Base-by-base conservation (phyloP, 306 rosid species). In the Quercus mongolica region DNA sequence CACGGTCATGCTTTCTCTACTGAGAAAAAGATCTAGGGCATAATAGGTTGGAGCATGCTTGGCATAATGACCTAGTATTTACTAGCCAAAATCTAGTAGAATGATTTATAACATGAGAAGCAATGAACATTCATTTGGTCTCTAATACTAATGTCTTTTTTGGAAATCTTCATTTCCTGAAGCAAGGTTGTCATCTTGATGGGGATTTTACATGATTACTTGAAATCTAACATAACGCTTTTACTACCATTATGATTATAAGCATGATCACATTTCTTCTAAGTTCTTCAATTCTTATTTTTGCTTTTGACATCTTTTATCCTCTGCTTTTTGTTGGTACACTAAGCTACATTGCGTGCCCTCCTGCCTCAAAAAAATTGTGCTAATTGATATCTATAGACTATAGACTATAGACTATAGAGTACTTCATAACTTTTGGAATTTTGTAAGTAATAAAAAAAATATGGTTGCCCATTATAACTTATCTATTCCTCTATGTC, bases 191-290 rank as follows among this genome's bases (percentile, higher is more conserved):
- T 67, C 49, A 19, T 31, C 8, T 33, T 67, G 51, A 33, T 31
- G 49, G 19, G 12, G 33, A 12, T 35, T 68, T 68, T 23, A 35
- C 26, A 35, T 4, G 25, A 68, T 9, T 68, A 67, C 58, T 55
- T 82, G 78, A 73, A 78, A 81, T 80, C 57, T 67, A 79, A 69
- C 83, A 82, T 55, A 68, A 67, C 74, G 28, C 56, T 54, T 65
- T 56, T 26, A 76, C 78, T 55, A 71, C 59, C 64, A 23, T 81
- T 84, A 72, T 23, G 62, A 49, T 73, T 79, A 73, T 64, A 80
- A 71, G 69, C 79, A 84, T 74, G 76, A 75, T 84, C 79, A 80
- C 90, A 57, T 85, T 69, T 55, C 59, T 74, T 69, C 83, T 38
- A 78, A 67, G 74, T 17, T 65, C 79, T 54, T 69, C 41, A 73